These are phyloP conservation scores for Sphagnum tenellum DNA, from an alignment of 225 moss, liverwort and hornwort genomes.

Conservation along the genomic window DNA sequence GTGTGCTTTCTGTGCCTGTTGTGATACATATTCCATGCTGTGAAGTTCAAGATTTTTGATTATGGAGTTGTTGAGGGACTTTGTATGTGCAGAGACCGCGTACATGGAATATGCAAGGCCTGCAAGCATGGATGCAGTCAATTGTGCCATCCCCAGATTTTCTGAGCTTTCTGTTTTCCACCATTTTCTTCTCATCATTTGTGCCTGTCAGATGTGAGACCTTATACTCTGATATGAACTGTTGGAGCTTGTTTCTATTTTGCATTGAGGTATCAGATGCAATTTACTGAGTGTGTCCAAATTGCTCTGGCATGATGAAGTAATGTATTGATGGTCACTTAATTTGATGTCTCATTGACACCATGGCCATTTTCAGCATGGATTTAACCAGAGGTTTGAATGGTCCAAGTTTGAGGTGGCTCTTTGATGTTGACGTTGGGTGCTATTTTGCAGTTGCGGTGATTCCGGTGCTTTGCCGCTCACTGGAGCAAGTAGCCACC, in stretches of 20 bases:
- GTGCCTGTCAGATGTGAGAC: slow-evolving; percentile 74
- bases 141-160: slow-evolving; percentile 67
- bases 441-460: slow-evolving; percentile 67
- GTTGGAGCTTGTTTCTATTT: too few species aligned
- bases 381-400: too few species aligned
- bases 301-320: too few species aligned
- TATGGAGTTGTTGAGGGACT: neutral
- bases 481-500: slow-evolving; percentile 61
- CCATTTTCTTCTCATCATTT: slow-evolving; percentile 67
- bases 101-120: slow-evolving; percentile 63
- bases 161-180: slow-evolving; percentile 64
- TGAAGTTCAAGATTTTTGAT: too few species aligned
- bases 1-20: neutral
- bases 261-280: too few species aligned
- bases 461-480: slow-evolving; percentile 70
- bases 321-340: too few species aligned
- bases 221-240: neutral
- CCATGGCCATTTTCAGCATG: too few species aligned
- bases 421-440: neutral
- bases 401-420: neutral
- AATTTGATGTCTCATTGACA: too few species aligned
- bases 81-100: slow-evolving; percentile 54
- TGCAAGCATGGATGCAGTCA: slow-evolving; percentile 83
- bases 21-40: too few species aligned
- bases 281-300: too few species aligned